Evolutionary conservation across 805 yeast genomes (phyloP), one percentile per base, ranked within the genome.

Genomic region (Scheffersomyces ergatensis): DNA sequence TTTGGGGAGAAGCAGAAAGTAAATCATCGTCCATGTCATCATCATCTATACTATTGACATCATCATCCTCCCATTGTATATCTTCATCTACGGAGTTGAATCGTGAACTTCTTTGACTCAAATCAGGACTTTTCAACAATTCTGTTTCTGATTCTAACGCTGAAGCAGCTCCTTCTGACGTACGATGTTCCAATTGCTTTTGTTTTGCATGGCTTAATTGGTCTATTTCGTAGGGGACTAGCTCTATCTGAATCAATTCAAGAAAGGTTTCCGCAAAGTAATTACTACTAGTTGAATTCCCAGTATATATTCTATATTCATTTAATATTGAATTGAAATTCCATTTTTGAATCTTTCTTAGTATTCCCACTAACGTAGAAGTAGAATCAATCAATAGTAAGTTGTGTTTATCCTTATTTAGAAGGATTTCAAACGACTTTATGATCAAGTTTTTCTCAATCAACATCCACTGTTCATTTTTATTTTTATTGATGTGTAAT

Each of bases 341-440:
- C 98, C 97, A 92, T 62, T 85, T 85, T 61, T 88, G 93, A 30
- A 90, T 70, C 57, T 84, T 82, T 38, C 99, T 70, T 25, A 93
- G 63, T 2, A 90, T 70, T 0, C 97, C 97, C 9, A 89, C 78
- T 15, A 90, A 72, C 11, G 93, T 79, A 43, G 85, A 83, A 5
- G 90, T 82, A 29, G 85, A 77, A 56, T 93, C 98, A 17, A 93
- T 80, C 12, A 92, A 60, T 34, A 92, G 65, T 4, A 86, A 58
- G 38, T 89, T 89, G 53, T 84, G 82, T 48, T 83, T 75, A 26
- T 65, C 68, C 19, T 75, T 66, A 55, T 92, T 81, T 31, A 92
- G 65, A 5, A 88, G 55, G 14, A 82, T 65, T 42, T 81, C 81
- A 43, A 93, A 75, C 2, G 89, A 81, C 39, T 78, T 78, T 42